A percentile compares a stretch with the other conserved stretches of the same genome.
Evolutionary conservation across 2,329 filamentous ascomycete genomes (phyloP).

Genomic region (Talaromyces sp.): DNA sequence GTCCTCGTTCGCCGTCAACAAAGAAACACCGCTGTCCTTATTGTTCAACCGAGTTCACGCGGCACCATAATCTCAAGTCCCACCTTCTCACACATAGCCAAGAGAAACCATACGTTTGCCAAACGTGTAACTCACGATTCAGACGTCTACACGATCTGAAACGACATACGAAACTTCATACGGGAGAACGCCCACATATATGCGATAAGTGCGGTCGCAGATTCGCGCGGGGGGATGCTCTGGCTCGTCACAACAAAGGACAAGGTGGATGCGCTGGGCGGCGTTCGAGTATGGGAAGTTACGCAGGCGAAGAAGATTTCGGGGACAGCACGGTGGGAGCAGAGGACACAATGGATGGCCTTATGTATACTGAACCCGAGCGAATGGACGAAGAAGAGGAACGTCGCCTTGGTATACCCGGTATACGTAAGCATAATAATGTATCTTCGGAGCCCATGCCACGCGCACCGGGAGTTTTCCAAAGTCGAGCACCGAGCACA

Average conservation of each 20-base stretch:
- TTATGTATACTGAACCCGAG: conserved; percentile 55
- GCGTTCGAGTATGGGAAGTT: conserved; percentile 78
- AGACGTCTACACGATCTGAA: conserved; percentile 91
- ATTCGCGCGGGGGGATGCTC: conserved; percentile 90
- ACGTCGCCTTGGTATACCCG: conserved; percentile 56
- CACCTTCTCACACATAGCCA: conserved; percentile 96
- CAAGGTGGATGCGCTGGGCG: conserved; percentile 92
- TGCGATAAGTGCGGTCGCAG: conserved; percentile 92
- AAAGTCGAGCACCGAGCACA: conserved; percentile 67
- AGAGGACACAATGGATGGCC: conserved; percentile 61
- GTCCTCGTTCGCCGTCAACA: conserved; percentile 65
- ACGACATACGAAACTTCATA: conserved; percentile 92
- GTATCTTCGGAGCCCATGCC: conserved; percentile 50
- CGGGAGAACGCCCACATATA: conserved; percentile 89
- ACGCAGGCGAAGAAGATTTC: conserved; percentile 72
- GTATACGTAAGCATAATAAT: conserved; percentile 68
- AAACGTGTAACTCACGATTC: conserved; percentile 90
- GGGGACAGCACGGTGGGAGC: conserved; percentile 42
- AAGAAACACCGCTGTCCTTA: conserved; percentile 98
- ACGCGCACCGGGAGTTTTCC: conserved; percentile 45
- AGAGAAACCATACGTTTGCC: conserved; percentile 94
- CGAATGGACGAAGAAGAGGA: conserved; percentile 50
- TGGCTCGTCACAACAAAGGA: conserved; percentile 92
- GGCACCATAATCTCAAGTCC: conserved; percentile 96
- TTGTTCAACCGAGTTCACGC: conserved; percentile 93